phyloP scores from a whole-genome alignment of 2,329 filamentous ascomycete genomes.

The Alternaria hordeiaustralica region DNA sequence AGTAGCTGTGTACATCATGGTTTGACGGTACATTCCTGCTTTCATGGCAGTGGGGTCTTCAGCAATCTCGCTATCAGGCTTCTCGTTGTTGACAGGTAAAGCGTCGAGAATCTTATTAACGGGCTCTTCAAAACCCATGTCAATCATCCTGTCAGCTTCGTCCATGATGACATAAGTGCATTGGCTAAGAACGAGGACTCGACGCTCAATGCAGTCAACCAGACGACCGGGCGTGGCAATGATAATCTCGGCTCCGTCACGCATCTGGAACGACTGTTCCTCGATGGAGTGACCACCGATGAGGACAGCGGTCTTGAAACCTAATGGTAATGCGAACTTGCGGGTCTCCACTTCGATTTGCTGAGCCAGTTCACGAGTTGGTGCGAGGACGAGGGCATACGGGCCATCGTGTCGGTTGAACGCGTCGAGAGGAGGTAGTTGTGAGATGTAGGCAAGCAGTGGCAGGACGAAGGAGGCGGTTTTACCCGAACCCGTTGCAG shows the following conservation, averaged over 20 bases:
- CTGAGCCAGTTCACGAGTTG: conserved; percentile 95
- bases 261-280: conserved; percentile 87
- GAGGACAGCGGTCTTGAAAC: conserved; percentile 94
- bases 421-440: conserved; percentile 83
- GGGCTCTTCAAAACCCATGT: conserved; percentile 95
- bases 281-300: conserved; percentile 97
- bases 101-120: conserved; percentile 98
- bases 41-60: conserved; percentile 89
- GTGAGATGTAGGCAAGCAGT: conserved; percentile 90
- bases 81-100: conserved; percentile 89
- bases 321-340: conserved; percentile 89
- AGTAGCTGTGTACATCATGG: conserved; percentile 99
- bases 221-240: conserved; percentile 98
- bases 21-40: conserved; percentile 86
- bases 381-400: conserved; percentile 95
- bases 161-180: conserved; percentile 99
- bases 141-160: conserved; percentile 98
- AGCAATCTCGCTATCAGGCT: conserved; percentile 90
- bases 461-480: conserved; percentile 94
- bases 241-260: conserved; percentile 94
- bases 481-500: conserved; percentile 97
- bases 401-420: conserved; percentile 91
- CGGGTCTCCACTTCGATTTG: conserved; percentile 94
- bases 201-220: conserved; percentile 93
- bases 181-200: conserved; percentile 89